Evolutionary conservation across 1,284 basidiomycete species (phyloP), one percentile per base, ranked within the genome.

Genomic region (Cryptococcus depauperatus): DNA sequence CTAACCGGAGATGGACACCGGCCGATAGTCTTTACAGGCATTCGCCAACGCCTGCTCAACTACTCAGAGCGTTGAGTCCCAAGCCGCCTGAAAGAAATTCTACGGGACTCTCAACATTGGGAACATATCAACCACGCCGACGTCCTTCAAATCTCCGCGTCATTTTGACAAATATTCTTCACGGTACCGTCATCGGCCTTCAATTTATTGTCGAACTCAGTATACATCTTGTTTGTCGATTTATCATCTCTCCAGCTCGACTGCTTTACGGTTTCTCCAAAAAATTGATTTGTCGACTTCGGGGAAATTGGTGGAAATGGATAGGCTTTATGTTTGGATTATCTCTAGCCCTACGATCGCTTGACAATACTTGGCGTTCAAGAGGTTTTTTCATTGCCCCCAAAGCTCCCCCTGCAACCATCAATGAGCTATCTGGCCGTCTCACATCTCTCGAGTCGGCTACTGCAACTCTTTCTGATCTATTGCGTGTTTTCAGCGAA

Each of bases 341-440:
- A 16, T 53, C 51, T n/a, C 37, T 66, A 4, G 48, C 48, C 5
- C 77, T 8, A 1, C 44, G 47, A 10, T 53, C 43, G 41, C 32
- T 48, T 6, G 30, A 21, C 10, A 27, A 13, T 29, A 27, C 38
- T 8, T 40, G 14, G 10, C 38, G 38, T 16, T 18, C 38, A 9
- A 37, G 33, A 29, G 43, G 34, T 2, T 21, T 41, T 9, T 66
- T 55, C 46, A 30, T 28, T 18, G 48, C 63, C 2, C 82, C 85
- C 0, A 74, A 77, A 8, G 59, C 74, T 5, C 83, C 84, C 5
- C 79, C 81, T 1, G 75, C 76, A 10, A 78, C 84, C 56, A 72
- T 89, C 38, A 77, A 79, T 5, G 85, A 85, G 50, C 72, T 91
- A 18, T 74, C 82, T 3, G 72, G 75, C 1, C 79, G 88, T 9